These are phyloP conservation scores for Prillingera fragicola DNA, from an alignment of 1,284 basidiomycete genomes.

Conservation along the genomic window DNA sequence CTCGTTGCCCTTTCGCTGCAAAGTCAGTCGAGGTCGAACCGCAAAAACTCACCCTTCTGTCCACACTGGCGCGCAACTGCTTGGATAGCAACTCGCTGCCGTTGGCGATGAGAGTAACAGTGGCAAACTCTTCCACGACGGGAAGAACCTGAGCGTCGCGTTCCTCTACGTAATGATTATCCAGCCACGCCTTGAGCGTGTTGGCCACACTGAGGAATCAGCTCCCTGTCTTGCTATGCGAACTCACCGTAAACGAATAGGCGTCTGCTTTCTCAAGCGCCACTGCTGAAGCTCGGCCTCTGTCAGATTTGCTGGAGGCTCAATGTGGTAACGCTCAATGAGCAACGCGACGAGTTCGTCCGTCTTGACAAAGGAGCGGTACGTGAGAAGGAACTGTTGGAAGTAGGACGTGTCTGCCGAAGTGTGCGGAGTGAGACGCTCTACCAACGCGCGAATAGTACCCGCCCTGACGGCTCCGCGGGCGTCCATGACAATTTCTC, in stretches of 20 bases:
- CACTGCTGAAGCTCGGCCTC: conserved; percentile 67
- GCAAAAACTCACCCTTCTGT: conserved; percentile 52
- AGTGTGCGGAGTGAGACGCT: conserved; percentile 84
- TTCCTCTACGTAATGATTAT: conserved; percentile 72
- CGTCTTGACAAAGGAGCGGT: conserved; percentile 87
- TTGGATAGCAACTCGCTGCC: conserved; percentile 62
- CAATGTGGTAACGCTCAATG: conserved; percentile 73
- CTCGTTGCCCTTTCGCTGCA: not conserved
- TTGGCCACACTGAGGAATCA: conserved; percentile 65
- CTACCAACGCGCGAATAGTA: conserved; percentile 76
- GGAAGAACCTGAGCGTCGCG: conserved; percentile 72
- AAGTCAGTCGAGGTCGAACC: not conserved
- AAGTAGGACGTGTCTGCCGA: conserved; percentile 63
- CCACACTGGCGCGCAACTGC: conserved; percentile 64
- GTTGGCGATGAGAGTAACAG: conserved; percentile 54
- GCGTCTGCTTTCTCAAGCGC: conserved; percentile 80
- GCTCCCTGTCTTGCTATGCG: no score
- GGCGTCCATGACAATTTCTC: conserved; percentile 76
- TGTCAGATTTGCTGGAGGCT: conserved; percentile 65
- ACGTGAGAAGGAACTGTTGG: conserved; percentile 93
- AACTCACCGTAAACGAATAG: conserved; percentile 75
- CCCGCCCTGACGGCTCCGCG: conserved; percentile 81
- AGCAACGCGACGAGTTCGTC: conserved; percentile 83
- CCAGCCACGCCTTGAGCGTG: conserved; percentile 72
- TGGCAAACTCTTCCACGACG: conserved; percentile 69